Percentiles rank a stretch among this genome's conserved stretches.
phyloP scores from a whole-genome alignment of 805 yeast species.

The Yarrowia sp. region DNA sequence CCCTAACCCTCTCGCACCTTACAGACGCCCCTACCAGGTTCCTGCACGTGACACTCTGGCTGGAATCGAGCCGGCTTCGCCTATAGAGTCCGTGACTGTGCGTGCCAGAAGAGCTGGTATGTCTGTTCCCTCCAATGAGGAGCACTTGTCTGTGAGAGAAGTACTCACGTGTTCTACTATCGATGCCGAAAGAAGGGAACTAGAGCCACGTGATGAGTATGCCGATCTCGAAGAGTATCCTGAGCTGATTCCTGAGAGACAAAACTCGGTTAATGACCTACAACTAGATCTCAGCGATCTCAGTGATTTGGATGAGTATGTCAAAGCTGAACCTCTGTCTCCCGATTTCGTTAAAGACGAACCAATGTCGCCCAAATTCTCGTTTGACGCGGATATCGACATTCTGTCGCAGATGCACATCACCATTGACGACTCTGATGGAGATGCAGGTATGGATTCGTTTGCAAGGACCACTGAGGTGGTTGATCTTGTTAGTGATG shows the following conservation, averaged over 20 bases:
- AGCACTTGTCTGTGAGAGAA: background rate
- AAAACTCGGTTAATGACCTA: too few relatives aligned
- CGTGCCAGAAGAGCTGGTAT: background rate
- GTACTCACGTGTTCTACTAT: background rate
- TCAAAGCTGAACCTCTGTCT: conserved; percentile 6
- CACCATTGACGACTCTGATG: conserved; percentile 9
- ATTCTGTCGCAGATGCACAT: background rate
- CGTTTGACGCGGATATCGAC: conserved; percentile 13
- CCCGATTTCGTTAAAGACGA: conserved; percentile 4
- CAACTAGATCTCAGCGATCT: background rate
- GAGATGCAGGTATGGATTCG: conserved; percentile 20
- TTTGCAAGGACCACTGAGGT: conserved; percentile 13
- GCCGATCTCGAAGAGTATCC: background rate
- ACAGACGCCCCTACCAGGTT: background rate
- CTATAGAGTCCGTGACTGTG: background rate
- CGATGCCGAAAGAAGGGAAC: background rate
- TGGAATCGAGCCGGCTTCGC: conserved; percentile 2
- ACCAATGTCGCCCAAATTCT: background rate
- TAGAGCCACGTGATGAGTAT: background rate
- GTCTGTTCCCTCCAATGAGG: background rate
- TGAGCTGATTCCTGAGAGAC: background rate
- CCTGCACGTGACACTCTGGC: background rate
- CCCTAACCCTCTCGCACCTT: conserved; percentile 22
- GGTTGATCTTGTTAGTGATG: background rate
- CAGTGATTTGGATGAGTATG: background rate